These are phyloP conservation scores for Claviceps sp. DNA, from an alignment of 2,329 filamentous ascomycete species.

Conservation along the genomic window DNA sequence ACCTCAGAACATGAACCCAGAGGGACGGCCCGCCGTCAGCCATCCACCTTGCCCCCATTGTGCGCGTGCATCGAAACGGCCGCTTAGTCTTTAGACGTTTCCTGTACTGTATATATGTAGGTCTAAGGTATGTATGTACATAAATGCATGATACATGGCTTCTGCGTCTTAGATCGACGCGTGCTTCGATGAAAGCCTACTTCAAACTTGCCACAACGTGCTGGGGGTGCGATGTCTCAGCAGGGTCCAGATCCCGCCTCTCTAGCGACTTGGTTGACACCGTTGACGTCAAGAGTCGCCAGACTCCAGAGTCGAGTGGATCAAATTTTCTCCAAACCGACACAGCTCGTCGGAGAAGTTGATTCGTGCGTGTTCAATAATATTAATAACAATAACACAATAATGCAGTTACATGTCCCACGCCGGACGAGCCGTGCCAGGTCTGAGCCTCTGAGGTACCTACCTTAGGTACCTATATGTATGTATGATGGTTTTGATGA, in stretches of 20 bases:
- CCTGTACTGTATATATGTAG: neutral
- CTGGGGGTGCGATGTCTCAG: conserved; percentile 2
- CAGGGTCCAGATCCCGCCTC: neutral
- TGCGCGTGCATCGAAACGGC: neutral
- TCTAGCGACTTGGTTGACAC: conserved; percentile 1
- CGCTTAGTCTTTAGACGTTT: no score
- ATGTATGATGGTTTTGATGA: no score
- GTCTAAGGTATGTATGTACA: neutral
- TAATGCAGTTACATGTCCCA: no score
- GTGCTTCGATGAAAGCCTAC: neutral
- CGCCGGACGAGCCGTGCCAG: no score
- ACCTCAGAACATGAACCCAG: neutral
- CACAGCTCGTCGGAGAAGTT: neutral
- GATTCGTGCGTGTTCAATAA: no score
- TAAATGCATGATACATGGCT: neutral
- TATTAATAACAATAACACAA: no score
- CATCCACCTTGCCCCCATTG: neutral
- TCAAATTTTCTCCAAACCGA: neutral
- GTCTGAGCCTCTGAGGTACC: no score
- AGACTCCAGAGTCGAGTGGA: neutral
- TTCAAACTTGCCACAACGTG: neutral
- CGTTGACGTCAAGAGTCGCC: neutral
- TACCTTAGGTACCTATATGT: no score
- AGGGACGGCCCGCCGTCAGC: conserved; percentile 5
- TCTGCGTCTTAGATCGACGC: neutral